These are phyloP conservation scores for Panicum miliaceum DNA, from an alignment of 176 grass and related monocot species.

Conservation along the genomic window DNA sequence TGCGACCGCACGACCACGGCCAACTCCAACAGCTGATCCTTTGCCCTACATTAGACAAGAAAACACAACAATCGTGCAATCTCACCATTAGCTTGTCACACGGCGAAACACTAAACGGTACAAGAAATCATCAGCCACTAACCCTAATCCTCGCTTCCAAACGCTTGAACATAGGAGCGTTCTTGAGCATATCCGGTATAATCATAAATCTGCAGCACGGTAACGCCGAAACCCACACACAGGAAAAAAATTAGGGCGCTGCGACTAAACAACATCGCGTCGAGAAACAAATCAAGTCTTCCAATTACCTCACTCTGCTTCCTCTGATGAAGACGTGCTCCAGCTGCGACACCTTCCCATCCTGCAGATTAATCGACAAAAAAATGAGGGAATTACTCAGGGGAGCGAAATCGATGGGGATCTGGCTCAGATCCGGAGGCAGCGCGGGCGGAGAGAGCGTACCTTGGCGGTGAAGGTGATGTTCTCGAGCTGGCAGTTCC, in stretches of 20 bases:
- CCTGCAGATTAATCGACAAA: slow-evolving; percentile 41
- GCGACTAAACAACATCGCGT: neutral
- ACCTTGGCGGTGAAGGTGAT: slow-evolving; percentile 66
- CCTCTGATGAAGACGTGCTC: slow-evolving; percentile 70
- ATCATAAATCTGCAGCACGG: slow-evolving; percentile 68
- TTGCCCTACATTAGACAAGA: slow-evolving; percentile 55
- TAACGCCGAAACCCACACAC: neutral
- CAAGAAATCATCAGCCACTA: neutral
- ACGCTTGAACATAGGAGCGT: slow-evolving; percentile 69
- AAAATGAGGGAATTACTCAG: slow-evolving; percentile 15
- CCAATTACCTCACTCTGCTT: slow-evolving; percentile 67
- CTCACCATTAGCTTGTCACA: neutral
- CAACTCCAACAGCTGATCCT: slow-evolving; percentile 72
- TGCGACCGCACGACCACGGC: slow-evolving; percentile 63
- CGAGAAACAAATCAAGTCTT: neutral
- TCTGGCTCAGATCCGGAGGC: slow-evolving; percentile 25
- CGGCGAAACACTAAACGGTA: neutral
- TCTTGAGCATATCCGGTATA: slow-evolving; percentile 83
- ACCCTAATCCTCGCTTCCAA: slow-evolving; percentile 47
- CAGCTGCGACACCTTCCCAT: slow-evolving; percentile 73
- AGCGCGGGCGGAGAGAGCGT: neutral
- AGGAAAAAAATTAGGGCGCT: neutral
- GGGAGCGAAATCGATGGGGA: slow-evolving; percentile 16
- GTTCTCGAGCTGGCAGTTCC: slow-evolving; percentile 57
- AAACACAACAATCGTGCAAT: slow-evolving; percentile 10